A percentile compares a stretch with the other conserved stretches of the same genome.
Evolutionary conservation across 2,329 filamentous ascomycete species (phyloP).

Genomic region (Graphiopsis chlorocephala): DNA sequence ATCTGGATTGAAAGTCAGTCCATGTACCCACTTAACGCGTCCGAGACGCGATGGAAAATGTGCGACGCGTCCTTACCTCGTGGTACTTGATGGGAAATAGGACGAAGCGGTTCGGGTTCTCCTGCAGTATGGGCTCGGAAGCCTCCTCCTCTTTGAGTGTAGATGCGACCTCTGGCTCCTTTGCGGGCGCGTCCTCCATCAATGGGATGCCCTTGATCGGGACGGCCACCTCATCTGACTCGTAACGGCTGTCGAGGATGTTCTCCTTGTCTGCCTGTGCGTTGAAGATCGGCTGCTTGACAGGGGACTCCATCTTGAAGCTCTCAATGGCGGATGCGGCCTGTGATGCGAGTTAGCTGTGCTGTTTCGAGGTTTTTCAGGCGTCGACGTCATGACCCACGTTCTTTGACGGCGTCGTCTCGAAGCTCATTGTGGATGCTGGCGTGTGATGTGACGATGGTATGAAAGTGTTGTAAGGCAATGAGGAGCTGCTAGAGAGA

Average conservation of each 20-base stretch:
- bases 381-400: conserved; percentile 51
- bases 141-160: conserved; percentile 65
- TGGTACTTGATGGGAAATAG: conserved; percentile 99
- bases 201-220: conserved; percentile 53
- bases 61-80: conserved; percentile 69
- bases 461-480: conserved; percentile 1
- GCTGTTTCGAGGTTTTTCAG: conserved; percentile 34
- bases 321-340: conserved; percentile 81
- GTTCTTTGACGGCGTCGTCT: conserved; percentile 73
- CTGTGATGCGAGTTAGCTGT: conserved; percentile 52
- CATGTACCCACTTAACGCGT: conserved; percentile 30
- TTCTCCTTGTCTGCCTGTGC: conserved; percentile 77
- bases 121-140: conserved; percentile 86
- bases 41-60: conserved; percentile 54
- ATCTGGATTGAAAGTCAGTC: conserved; percentile 58
- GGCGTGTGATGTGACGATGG: conserved; percentile 2
- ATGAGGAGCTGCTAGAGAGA: conserved; percentile 9
- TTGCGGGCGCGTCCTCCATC: conserved; percentile 36
- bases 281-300: conserved; percentile 84
- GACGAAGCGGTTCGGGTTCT: conserved; percentile 95
- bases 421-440: conserved; percentile 50
- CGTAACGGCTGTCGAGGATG: conserved; percentile 47
- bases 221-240: conserved; percentile 56
- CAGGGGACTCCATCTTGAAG: conserved; percentile 88
- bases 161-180: conserved; percentile 40